Base-by-base conservation (phyloP, 768 basidiomycete genomes). In the Amanita fuliginea region DNA sequence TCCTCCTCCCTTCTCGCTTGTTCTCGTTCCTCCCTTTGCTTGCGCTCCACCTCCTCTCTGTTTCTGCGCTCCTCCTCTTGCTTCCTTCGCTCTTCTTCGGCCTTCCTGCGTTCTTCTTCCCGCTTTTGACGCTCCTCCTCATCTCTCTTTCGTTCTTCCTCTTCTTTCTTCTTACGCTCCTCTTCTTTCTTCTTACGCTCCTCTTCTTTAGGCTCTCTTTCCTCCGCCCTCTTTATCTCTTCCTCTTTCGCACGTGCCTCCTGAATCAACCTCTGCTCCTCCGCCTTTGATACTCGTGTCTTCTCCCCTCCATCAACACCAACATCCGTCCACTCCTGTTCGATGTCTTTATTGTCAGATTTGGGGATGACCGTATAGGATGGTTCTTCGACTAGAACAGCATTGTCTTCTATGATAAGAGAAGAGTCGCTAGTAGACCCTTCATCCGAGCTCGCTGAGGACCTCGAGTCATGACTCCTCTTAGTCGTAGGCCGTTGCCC, bases 261-360 rank as follows among this genome's bases (percentile, higher is more conserved):
- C 8, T 22, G 33, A 19, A 21, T 18, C n/a, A 22, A 33, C 42
- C 33, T 36, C 28, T 49, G 30, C 32, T 49, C 40, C 42, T 42
- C 49, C 6, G 16, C 33, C n/a, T 36, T 50, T 30, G 22, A 24
- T 19, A 6, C 41, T 19, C 34, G 40, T 4, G 30, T 14, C n/a
- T 43, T 50, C 19, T 33, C 49, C 24, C 14, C 36, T 6, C 41
- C 42, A 19, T 43, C 49, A 26, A 22, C 8, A 11, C 41, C 49
- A 8, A 50, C 33, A 5, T 50, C 49, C 2, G 49, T 50, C 49
- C 49, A 50, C 16, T 50, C 49, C 41, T 42, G 49, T 13, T 50
- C 49, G 3, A 50, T 36, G 13, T 50, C 49, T 10, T 24, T 42
- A 14, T 34, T 19, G 4, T 43, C 22, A 6, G 49, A 18, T n/a